Conservation (phyloP, 306 rosid genomes). For the Rosa rugosa region DNA sequence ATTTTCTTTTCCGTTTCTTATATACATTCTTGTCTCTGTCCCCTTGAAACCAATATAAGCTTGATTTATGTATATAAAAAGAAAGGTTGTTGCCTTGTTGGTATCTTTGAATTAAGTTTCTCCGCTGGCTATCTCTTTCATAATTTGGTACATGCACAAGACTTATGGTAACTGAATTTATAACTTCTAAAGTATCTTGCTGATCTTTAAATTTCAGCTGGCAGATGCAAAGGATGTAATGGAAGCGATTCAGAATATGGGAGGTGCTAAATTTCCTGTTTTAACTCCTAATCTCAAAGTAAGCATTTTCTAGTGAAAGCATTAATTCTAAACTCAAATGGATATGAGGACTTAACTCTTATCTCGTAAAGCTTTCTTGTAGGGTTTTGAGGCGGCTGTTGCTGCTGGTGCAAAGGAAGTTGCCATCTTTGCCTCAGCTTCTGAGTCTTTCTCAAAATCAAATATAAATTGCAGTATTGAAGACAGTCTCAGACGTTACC, state of each 20-base stretch:
- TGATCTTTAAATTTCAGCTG: conserved; percentile 44
- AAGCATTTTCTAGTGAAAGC: conserved; percentile 24
- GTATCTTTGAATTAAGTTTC: neutral
- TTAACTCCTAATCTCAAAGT: conserved; percentile 87
- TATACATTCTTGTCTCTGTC: neutral
- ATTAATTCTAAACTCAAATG: conserved; percentile 4
- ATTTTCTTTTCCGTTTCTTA: too few relatives aligned
- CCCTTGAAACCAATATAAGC: neutral
- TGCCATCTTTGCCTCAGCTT: conserved; percentile 89
- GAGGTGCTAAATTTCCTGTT: conserved; percentile 77
- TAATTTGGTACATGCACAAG: neutral
- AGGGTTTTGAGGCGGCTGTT: conserved; percentile 94
- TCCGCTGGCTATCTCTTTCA: neutral
- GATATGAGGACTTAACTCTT: conserved; percentile 17
- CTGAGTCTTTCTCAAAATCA: conserved; percentile 83
- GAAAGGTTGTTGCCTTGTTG: neutral
- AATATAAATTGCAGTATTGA: conserved; percentile 79
- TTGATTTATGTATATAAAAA: neutral
- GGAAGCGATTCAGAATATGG: conserved; percentile 61
- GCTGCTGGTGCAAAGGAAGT: conserved; percentile 93
- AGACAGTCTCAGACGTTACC: conserved; percentile 71
- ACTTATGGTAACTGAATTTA: neutral
- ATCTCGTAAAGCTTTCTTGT: conserved; percentile 20
- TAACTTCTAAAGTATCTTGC: neutral
- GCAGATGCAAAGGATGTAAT: conserved; percentile 91